Conservation (phyloP, 257 asterid species). For the Forsythia suspensa region DNA sequence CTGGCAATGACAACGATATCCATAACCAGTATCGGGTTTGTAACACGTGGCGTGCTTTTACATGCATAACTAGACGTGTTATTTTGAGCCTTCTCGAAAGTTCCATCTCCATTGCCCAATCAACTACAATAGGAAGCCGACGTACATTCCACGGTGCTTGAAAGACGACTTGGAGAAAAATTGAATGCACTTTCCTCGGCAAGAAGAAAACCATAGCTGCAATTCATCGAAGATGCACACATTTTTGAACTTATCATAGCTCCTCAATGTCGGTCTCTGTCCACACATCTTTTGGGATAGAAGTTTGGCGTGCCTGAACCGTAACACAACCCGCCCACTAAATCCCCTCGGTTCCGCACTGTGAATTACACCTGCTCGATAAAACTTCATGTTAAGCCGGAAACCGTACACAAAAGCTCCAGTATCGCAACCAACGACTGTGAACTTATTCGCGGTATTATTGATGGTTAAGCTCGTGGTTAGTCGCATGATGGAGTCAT, state of each 20-base stretch:
- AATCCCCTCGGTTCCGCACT: slow-evolving; percentile 6
- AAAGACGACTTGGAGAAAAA: slow-evolving; percentile 10
- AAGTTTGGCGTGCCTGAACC: slow-evolving; percentile 34
- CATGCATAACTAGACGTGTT: slow-evolving; percentile 31
- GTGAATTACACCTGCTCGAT: neutral
- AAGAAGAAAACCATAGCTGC: slow-evolving; percentile 33
- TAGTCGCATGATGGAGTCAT: fast-evolving
- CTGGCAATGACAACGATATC: slow-evolving; percentile 42
- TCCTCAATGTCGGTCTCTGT: neutral
- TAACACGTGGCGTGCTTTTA: slow-evolving; percentile 17
- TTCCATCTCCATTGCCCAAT: slow-evolving; percentile 40
- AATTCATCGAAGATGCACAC: slow-evolving; percentile 15
- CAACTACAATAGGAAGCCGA: slow-evolving; percentile 33
- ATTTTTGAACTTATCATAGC: neutral
- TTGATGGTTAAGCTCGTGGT: neutral
- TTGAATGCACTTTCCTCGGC: slow-evolving; percentile 15
- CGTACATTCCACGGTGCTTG: neutral
- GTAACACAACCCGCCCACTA: slow-evolving; percentile 18
- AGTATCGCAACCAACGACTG: slow-evolving; percentile 33
- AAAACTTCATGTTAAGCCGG: neutral
- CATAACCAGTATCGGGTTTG: neutral
- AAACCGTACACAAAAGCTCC: neutral
- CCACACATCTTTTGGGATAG: slow-evolving; percentile 20
- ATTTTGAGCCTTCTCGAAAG: slow-evolving; percentile 26
- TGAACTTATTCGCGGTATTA: slow-evolving; percentile 29